Base-by-base conservation (phyloP, 2,329 filamentous ascomycete species). In the Colletotrichum incanum region DNA sequence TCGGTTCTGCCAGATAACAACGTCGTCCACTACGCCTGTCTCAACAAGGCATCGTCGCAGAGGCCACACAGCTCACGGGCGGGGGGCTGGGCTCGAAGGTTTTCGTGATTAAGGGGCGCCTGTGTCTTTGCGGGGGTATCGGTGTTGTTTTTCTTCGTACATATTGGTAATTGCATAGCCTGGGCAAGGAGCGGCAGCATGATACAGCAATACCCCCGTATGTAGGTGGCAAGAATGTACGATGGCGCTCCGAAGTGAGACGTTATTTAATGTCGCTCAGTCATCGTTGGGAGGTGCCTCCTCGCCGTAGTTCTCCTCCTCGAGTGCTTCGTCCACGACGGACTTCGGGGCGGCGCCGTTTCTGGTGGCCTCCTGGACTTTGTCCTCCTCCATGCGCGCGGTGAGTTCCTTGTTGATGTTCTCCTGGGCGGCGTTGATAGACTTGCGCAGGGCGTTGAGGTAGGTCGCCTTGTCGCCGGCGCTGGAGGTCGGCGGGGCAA, bases 231-330 rank as follows among this genome's bases (percentile, higher is more conserved):
- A 72, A 59, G 59, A 66, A 65, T 68, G 58, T 72, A 61, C 54
- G 59, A 69, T 63, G 43, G 54, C 54, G 60, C 73, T 54, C 60
- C 49, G 59, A 58, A 54, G 47, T 31, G 64, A 50, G 39, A 60
- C 45, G 66, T 61, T 65, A 45, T 47, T 26, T 56, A n/a, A 37
- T 28, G 3, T 41, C 11, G 49, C 37, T 77, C 77, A 79, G 65
- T 89, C 89, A 67, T 93, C 92, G 52, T 93, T 92, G 61, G 92
- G 91, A 16, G 89, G 84, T 31, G 91, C 89, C 80, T 97, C 94
- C 81, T 97, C 95, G 59, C 94, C 95, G 79, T 98, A 97, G 79
- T 95, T 93, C 77, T 93, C 90, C 78, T 94, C 93, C 78, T 92
- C 90, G 73, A 88, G 87, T 14, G 81, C 85, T 72, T 92, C 89